phyloP scores from a whole-genome alignment of 208 protist genomes.

The Herpetomonas samuelpessoai region DNA sequence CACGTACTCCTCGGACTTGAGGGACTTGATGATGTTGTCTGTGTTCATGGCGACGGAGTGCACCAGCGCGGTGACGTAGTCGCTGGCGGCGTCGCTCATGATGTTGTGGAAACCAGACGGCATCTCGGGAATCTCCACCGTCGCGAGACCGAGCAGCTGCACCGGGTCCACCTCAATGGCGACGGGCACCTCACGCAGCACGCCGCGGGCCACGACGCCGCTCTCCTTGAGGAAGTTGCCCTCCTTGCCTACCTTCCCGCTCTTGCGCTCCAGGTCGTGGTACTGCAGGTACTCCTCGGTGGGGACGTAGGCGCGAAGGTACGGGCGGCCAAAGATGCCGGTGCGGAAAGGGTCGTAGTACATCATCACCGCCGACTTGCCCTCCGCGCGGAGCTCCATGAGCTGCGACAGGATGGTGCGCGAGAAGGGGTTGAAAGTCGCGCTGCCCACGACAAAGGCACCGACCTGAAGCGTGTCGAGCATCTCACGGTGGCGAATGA shows the following conservation, averaged over 20 bases:
- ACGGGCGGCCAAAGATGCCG: constrained; percentile 45
- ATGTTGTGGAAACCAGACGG: constrained; percentile 32
- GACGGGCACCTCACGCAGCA: constrained; percentile 64
- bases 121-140: constrained; percentile 19
- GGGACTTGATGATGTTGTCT: constrained; percentile 24
- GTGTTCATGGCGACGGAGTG: constrained; percentile 43
- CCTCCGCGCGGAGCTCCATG: constrained; percentile 35
- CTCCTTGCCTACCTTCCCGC: constrained; percentile 13
- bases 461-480: constrained; percentile 66
- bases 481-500: constrained; percentile 40
- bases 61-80: constrained; percentile 56
- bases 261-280: constrained; percentile 19
- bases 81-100: constrained; percentile 34
- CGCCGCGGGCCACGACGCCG: constrained; percentile 35
- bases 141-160: constrained; percentile 46
- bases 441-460: constrained; percentile 48
- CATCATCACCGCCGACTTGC: constrained; percentile 56
- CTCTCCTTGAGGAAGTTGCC: constrained; percentile 42
- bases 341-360: constrained; percentile 73
- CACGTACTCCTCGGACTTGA: constrained; percentile 36
- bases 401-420: constrained; percentile 33
- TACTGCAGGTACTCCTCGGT: constrained; percentile 57
- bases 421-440: constrained; percentile 40
- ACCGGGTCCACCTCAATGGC: constrained; percentile 59
- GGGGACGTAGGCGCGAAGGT: constrained; percentile 61